Evolutionary conservation across 2,329 filamentous ascomycete species (phyloP).

Genomic region (Coniella vitis): DNA sequence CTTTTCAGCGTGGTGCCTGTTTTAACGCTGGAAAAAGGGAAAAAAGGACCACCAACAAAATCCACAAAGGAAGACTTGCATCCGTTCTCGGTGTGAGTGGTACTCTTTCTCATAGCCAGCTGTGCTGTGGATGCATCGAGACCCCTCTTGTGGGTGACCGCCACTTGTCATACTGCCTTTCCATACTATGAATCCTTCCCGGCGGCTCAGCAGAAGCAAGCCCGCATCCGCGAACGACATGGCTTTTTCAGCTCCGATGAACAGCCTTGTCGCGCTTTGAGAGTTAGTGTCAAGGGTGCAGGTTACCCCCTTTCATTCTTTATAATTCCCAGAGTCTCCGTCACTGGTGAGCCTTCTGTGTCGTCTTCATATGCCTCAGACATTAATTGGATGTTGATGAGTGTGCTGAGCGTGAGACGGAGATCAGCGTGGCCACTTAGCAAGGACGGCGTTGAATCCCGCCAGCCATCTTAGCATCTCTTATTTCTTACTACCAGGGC

Average conservation of each 20-base stretch:
- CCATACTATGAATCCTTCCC: slow-evolving; percentile 4
- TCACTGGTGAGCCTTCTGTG: too few species aligned
- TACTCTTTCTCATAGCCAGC: too few species aligned
- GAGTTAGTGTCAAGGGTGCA: background rate
- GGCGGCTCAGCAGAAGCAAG: background rate
- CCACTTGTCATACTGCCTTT: slow-evolving; percentile 7
- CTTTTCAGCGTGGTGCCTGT: too few species aligned
- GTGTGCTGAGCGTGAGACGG: too few species aligned
- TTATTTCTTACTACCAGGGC: background rate
- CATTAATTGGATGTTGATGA: too few species aligned
- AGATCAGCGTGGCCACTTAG: too few species aligned
- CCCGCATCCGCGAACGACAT: background rate
- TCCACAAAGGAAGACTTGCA: too few species aligned
- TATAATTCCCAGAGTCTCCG: background rate
- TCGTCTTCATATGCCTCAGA: too few species aligned
- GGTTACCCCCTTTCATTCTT: background rate
- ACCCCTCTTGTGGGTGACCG: slow-evolving; percentile 9
- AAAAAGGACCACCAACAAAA: too few species aligned
- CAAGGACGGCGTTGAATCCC: too few species aligned
- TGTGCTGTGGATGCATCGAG: background rate
- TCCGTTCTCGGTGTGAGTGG: background rate
- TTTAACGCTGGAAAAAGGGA: too few species aligned
- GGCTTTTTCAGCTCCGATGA: background rate
- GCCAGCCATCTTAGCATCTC: background rate
- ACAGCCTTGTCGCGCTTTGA: slow-evolving; percentile 7